Evolutionary conservation across 345 rosid genomes (phyloP).

Genomic region (Lagerstroemia speciosa): DNA sequence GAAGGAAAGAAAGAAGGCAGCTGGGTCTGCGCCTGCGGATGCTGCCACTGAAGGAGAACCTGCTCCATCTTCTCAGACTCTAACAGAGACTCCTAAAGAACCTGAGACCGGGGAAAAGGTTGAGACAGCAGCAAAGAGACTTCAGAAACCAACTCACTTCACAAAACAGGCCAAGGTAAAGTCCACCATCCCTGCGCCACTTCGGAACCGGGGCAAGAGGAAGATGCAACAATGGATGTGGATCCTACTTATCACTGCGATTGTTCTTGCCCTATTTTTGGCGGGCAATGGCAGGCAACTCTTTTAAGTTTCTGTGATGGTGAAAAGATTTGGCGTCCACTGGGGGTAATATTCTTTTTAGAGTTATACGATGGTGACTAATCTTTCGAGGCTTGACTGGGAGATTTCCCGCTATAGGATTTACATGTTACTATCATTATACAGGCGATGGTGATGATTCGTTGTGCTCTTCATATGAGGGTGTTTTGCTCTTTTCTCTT

Average conservation of each 20-base stretch:
- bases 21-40: constrained; percentile 17
- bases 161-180: constrained; percentile 52
- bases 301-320: constrained; percentile 13
- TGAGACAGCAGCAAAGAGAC: constrained; percentile 24
- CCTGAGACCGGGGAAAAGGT: constrained; percentile 27
- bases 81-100: constrained; percentile 29
- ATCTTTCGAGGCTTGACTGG: background rate
- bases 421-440: background rate
- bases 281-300: constrained; percentile 38
- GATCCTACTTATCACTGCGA: constrained; percentile 31
- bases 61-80: constrained; percentile 21
- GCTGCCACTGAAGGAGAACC: constrained; percentile 23
- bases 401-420: background rate
- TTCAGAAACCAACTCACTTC: constrained; percentile 34
- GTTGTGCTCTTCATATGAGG: background rate
- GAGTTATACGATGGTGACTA: background rate
- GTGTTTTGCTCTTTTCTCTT: background rate
- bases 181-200: constrained; percentile 51
- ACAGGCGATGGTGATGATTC: constrained; percentile 1
- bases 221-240: constrained; percentile 78
- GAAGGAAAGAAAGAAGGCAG: constrained; percentile 48
- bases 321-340: background rate
- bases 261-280: constrained; percentile 39
- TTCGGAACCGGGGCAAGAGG: constrained; percentile 62
- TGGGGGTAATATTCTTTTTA: background rate